Base-by-base conservation (phyloP, 495 filamentous ascomycete species). In the Neurospora terricola region DNA sequence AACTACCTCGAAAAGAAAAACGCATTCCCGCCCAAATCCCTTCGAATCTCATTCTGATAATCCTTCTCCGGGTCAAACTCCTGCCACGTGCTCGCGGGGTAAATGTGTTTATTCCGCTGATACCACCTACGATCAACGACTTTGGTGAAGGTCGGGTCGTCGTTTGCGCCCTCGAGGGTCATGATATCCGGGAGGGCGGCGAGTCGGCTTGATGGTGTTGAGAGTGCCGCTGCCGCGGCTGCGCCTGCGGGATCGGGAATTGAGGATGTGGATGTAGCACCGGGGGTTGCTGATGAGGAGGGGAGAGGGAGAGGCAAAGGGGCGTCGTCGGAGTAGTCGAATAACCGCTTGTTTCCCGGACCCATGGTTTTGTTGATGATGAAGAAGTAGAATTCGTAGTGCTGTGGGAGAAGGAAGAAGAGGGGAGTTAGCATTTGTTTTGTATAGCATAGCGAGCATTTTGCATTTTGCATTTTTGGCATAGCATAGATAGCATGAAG, bases 41-140 rank as follows among this genome's bases (percentile, higher is more conserved):
- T 89, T 78, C 92, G 86, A 71, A 94, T 90, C 80, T 92, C 91
- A 73, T 88, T 89, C 73, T 90, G 86, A 79, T 98, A 97, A 74
- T 98, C 91, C 82, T 90, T 91, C 37, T 90, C 91, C 2, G 94
- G 92, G 73, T 98, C 94, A 81, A 97, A 99, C 73, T 97, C 92
- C 73, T 94, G 93, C 96, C 96, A 99, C 18, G 96, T 86, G 79
- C 92, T 97, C 7, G 95, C 96, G 0, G 96, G 96, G 81, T 94
- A 98, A 69, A 98, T 98, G 76, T 99, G 96, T 80, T 98, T 99
- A 80, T 98, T 97, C 76, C 90, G 87, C 83, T 97, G 93, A 79
- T 98, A 99, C 96, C 96, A 99, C 72, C 96, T 83, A 66, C 96
- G 87, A 83, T 99, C 96, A 3, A 99, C 96, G 9, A 98, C 96